Percentiles rank a stretch among this genome's conserved stretches.
These are phyloP conservation scores for Setaria viridis DNA, from an alignment of 202 grass and related monocot genomes.

Conservation along the genomic window DNA sequence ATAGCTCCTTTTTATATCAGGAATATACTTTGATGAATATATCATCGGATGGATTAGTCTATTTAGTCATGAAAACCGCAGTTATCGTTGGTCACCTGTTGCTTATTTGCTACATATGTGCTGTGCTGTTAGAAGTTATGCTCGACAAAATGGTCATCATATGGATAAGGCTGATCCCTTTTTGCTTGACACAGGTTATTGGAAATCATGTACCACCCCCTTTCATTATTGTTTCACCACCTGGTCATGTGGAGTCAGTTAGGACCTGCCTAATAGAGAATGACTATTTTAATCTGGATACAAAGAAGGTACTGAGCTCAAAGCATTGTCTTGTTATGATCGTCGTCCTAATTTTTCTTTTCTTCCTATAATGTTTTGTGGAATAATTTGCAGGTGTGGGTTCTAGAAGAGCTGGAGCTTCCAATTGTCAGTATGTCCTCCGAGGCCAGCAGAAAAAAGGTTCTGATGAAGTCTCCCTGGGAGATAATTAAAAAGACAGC, in stretches of 20 bases:
- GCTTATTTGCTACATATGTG: constrained; percentile 36
- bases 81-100: background rate
- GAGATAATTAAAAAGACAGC: constrained; percentile 74
- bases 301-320: constrained; percentile 61
- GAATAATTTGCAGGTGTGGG: constrained; percentile 69
- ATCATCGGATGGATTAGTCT: background rate
- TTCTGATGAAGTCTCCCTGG: constrained; percentile 82
- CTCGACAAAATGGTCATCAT: background rate
- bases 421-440: constrained; percentile 68
- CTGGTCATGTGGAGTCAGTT: constrained; percentile 57
- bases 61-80: background rate
- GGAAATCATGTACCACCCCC: constrained; percentile 43
- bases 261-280: constrained; percentile 62
- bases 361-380: constrained; percentile 12
- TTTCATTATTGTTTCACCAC: constrained; percentile 67
- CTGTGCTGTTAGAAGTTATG: constrained; percentile 6
- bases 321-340: background rate
- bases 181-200: constrained; percentile 57
- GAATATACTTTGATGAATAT: constrained; percentile 25
- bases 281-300: constrained; percentile 76
- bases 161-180: background rate
- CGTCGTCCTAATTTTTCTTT: background rate
- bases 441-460: constrained; percentile 46
- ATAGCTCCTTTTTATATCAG: background rate
- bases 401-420: constrained; percentile 76